phyloP scores from a whole-genome alignment of 768 basidiomycete species.

The Butyriboletus loyo region DNA sequence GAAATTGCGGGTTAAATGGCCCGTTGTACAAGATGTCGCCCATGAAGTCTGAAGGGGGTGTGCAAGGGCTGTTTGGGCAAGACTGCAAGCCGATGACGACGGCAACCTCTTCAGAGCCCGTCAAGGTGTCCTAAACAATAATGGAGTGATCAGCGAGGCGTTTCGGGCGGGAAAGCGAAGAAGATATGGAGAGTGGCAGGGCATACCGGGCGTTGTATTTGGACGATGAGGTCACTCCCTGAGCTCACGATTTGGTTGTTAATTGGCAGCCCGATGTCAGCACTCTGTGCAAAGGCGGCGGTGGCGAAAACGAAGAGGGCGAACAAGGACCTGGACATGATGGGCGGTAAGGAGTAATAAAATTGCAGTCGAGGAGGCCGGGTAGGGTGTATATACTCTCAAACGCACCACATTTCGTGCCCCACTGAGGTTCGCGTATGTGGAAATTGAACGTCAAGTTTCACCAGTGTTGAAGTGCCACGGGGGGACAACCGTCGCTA shows the following conservation, averaged over 20 bases:
- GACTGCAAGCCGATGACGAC: constrained; percentile 44
- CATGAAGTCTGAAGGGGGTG: constrained; percentile 28
- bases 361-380: background rate
- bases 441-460: no score
- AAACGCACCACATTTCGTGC: background rate
- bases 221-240: constrained; percentile 41
- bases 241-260: constrained; percentile 28
- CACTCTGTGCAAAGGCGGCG: constrained; percentile 41
- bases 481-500: no score
- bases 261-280: constrained; percentile 39
- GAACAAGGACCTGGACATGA: constrained; percentile 5
- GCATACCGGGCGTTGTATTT: constrained; percentile 48
- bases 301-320: constrained; percentile 29
- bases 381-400: no score
- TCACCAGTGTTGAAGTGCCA: no score
- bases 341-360: background rate
- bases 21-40: constrained; percentile 50
- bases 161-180: background rate
- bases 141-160: background rate
- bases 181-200: background rate
- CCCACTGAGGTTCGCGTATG: no score
- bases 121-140: constrained; percentile 32
- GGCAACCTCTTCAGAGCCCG: constrained; percentile 42
- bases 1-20: constrained; percentile 36
- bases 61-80: constrained; percentile 32